Percentiles rank a stretch among this genome's conserved stretches.
Evolutionary conservation across 148 eudicot species (phyloP).

Genomic region (Polygonum maritimum): DNA sequence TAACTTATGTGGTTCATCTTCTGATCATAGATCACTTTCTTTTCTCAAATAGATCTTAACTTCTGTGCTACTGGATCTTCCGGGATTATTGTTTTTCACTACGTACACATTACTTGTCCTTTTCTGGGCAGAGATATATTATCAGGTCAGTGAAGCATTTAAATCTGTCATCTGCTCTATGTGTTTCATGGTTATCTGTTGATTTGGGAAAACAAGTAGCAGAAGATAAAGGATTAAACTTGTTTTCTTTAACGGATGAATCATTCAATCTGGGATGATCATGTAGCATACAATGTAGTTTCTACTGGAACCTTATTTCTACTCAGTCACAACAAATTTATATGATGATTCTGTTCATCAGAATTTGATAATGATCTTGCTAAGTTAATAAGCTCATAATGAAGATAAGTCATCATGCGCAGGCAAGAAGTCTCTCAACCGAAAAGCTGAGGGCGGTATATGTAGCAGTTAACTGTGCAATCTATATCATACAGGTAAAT

Average conservation of each 20-base stretch:
- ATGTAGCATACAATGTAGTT: neutral
- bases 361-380: neutral
- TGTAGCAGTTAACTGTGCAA: conserved; percentile 46
- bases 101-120: conserved; percentile 89
- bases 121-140: conserved; percentile 98
- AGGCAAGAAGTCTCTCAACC: conserved; percentile 84
- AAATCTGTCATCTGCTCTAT: neutral
- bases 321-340: neutral
- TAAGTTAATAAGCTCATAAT: neutral
- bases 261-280: neutral
- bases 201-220: neutral
- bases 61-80: conserved; percentile 60
- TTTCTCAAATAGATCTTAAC: conserved; percentile 46
- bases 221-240: neutral
- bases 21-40: neutral
- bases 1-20: neutral
- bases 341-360: neutral
- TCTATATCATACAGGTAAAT: conserved; percentile 67
- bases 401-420: conserved; percentile 10
- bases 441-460: conserved; percentile 63
- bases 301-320: neutral
- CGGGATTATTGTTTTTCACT: conserved; percentile 82
- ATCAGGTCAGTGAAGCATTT: conserved; percentile 39
- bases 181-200: neutral
- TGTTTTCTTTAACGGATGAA: neutral